Evolutionary conservation across 768 basidiomycete genomes (phyloP).

Genomic region (Rhizopogon rudus): DNA sequence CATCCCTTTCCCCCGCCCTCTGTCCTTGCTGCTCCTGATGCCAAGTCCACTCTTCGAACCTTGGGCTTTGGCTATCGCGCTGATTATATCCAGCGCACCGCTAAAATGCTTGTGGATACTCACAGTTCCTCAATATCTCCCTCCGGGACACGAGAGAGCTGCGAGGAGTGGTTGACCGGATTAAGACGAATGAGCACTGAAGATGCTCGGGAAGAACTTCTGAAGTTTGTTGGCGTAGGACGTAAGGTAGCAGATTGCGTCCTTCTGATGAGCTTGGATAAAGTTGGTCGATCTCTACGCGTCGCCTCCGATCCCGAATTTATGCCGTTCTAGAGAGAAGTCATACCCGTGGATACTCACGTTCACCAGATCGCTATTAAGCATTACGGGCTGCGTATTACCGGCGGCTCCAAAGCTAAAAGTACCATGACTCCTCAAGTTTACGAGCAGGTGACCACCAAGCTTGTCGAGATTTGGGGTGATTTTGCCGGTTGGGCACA

Average conservation of each 20-base stretch:
- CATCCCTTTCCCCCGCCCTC: conserved; percentile 86
- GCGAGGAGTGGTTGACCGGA: conserved; percentile 56
- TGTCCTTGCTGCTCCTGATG: conserved; percentile 51
- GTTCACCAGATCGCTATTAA: conserved; percentile 85
- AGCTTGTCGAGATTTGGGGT: conserved; percentile 68
- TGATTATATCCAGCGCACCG: conserved; percentile 80
- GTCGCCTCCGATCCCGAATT: neutral
- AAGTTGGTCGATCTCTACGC: conserved; percentile 41
- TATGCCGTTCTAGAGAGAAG: conserved; percentile 50
- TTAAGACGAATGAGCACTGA: conserved; percentile 46
- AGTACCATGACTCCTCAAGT: conserved; percentile 67
- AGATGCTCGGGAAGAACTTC: conserved; percentile 67
- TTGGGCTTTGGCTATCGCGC: conserved; percentile 97
- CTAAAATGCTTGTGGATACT: conserved; percentile 65
- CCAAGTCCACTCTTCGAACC: conserved; percentile 60
- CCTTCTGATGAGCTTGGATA: conserved; percentile 87
- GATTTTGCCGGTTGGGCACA: conserved; percentile 90
- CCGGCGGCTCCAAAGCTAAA: conserved; percentile 36
- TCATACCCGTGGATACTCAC: conserved; percentile 95
- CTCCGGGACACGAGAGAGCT: conserved; percentile 31
- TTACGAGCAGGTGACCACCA: conserved; percentile 66
- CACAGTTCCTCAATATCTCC: conserved; percentile 27
- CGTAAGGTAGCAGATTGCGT: conserved; percentile 97
- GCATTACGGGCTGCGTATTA: conserved; percentile 62
- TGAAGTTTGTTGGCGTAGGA: conserved; percentile 88